Base-by-base conservation (phyloP, 495 filamentous ascomycete genomes). In the Trichoderma parareesei region DNA sequence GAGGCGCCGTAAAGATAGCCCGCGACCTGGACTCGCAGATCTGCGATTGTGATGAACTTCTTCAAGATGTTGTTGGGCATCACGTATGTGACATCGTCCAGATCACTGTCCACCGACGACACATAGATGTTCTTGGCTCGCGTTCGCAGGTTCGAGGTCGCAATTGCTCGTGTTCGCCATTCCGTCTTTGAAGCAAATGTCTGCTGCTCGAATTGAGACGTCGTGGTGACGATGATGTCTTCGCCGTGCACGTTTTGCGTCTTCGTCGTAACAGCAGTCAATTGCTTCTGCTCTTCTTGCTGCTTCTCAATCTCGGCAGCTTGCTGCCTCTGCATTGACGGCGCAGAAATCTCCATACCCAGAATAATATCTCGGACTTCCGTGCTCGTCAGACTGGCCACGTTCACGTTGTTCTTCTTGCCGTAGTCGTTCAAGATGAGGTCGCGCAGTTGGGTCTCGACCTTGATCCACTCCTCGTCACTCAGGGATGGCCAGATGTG, bases 381-480 rank as follows among this genome's bases (percentile, higher is more conserved):
- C 69, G 88, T 95, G 69, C 87, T 96, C 0, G 95, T 99, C 77
- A 99, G 82, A 71, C 90, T 95, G 18, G 95, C 94, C 33, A 93
- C 93, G 72, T 97, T 98, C 78, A 99, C 95, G 69, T 98, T 97
- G 77, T 98, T 99, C 82, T 98, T 98, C 86, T 98, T 98, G 70
- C 95, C 95, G 70, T 99, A 99, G 74, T 99, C 94, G 66, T 97
- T 97, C 65, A 99, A 75, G 68, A 99, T 98, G 63, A 99, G 77
- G 82, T 99, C 95, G 69, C 95, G 87, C 61, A 99, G 78, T 72
- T 96, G 91, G 65, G 91, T 90, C 83, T 99, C 95, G 27, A 99
- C 92, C 84, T 97, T 97, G 75, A 97, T 92, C 94, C 95, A 99
- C 68, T 97, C 93, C 64, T 99, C 95, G 67, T 99, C 94, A 0